Evolutionary conservation across 805 yeast species (phyloP).

Genomic region (Hermanozyma aechmeae): DNA sequence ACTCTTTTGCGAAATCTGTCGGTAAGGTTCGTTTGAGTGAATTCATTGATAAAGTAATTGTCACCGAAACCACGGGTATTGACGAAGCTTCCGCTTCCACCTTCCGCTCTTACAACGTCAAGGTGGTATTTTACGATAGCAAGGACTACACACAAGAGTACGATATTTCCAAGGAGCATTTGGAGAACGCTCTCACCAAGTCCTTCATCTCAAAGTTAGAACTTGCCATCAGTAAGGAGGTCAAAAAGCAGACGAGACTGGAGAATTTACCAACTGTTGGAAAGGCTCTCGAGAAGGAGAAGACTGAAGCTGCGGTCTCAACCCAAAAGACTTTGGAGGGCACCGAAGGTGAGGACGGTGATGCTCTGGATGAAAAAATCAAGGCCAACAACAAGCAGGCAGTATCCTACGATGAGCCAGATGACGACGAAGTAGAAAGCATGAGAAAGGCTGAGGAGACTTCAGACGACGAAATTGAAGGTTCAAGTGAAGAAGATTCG

Average conservation of each 20-base stretch:
- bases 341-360: slow-evolving; percentile 49
- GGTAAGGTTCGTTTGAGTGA: slow-evolving; percentile 81
- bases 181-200: slow-evolving; percentile 58
- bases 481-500: slow-evolving; percentile 13
- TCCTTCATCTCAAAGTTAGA: slow-evolving; percentile 68
- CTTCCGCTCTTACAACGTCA: slow-evolving; percentile 66
- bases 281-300: slow-evolving; percentile 48
- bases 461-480: slow-evolving; percentile 53
- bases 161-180: slow-evolving; percentile 72
- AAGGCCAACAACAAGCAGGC: slow-evolving; percentile 68
- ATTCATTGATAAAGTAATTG: slow-evolving; percentile 75
- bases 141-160: slow-evolving; percentile 80
- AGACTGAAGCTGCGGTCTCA: slow-evolving; percentile 25
- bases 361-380: slow-evolving; percentile 51
- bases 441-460: slow-evolving; percentile 78
- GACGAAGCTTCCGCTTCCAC: slow-evolving; percentile 35
- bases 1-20: slow-evolving; percentile 84
- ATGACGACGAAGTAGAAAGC: slow-evolving; percentile 87
- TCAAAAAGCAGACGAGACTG: slow-evolving; percentile 65
- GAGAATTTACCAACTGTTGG: slow-evolving; percentile 58
- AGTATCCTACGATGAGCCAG: slow-evolving; percentile 89
- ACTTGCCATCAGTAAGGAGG: slow-evolving; percentile 64
- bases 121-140: slow-evolving; percentile 64
- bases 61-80: slow-evolving; percentile 79
- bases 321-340: slow-evolving; percentile 24